Evolutionary conservation across 768 basidiomycete species (phyloP).

Genomic region (Psilocybe sp.): DNA sequence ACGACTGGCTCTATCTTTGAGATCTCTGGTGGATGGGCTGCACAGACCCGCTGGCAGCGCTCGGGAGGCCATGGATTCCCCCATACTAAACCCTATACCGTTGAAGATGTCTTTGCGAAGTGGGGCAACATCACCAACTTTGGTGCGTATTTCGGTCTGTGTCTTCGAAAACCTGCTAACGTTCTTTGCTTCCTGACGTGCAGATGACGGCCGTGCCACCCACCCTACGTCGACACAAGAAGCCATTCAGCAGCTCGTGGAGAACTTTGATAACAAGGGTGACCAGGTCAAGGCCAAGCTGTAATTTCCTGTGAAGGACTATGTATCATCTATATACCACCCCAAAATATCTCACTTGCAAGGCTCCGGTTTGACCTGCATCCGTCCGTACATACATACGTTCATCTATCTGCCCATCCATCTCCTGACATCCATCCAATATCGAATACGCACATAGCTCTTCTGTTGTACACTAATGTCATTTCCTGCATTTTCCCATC

Average conservation of each 20-base stretch:
- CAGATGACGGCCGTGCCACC: slow-evolving; percentile 81
- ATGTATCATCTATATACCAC: slow-evolving; percentile 4
- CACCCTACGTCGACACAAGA: slow-evolving; percentile 75
- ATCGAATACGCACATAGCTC: no score
- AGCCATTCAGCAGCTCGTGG: slow-evolving; percentile 58
- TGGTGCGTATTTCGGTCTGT: slow-evolving; percentile 40
- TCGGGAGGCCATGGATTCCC: slow-evolving; percentile 88
- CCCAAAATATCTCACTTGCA: slow-evolving; percentile 6
- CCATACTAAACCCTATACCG: slow-evolving; percentile 65
- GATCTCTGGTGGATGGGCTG: slow-evolving; percentile 87
- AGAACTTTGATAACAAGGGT: slow-evolving; percentile 50
- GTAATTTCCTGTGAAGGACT: slow-evolving; percentile 26
- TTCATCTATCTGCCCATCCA: no score
- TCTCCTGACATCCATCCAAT: no score
- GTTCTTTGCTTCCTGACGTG: no score
- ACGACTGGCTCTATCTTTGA: slow-evolving; percentile 81
- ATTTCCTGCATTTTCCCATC: no score
- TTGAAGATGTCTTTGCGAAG: slow-evolving; percentile 76
- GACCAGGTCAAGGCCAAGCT: slow-evolving; percentile 49
- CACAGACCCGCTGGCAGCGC: slow-evolving; percentile 91
- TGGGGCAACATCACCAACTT: slow-evolving; percentile 88
- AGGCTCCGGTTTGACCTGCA: no score
- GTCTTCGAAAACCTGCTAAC: neutral
- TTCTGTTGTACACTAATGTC: no score
- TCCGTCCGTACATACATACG: no score